These are phyloP conservation scores for Xerocomus minutiporus DNA, from an alignment of 1,284 basidiomycete genomes.

Conservation along the genomic window DNA sequence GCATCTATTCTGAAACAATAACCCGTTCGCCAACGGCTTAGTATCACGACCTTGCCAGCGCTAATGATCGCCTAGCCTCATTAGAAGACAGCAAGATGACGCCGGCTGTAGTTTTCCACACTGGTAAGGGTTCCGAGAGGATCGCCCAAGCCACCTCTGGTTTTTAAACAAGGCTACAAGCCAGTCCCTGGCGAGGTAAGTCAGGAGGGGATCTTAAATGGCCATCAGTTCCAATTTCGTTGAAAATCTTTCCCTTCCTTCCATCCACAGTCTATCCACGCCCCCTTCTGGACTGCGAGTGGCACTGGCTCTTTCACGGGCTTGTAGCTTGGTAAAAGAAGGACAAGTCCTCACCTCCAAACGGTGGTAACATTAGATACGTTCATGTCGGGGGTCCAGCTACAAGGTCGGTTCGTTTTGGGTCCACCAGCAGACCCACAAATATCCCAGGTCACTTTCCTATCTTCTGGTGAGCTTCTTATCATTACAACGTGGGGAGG, in stretches of 20 bases:
- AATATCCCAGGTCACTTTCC: not conserved
- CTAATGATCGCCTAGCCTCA: too few species aligned
- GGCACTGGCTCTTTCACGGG: too few species aligned
- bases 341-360: too few species aligned
- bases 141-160: not conserved
- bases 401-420: conserved; percentile 2
- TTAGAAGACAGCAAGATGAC: too few species aligned
- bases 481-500: not conserved
- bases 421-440: not conserved
- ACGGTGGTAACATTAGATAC: not conserved
- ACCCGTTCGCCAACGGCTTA: too few species aligned
- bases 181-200: not conserved
- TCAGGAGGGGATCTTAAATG: not conserved
- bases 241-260: not conserved
- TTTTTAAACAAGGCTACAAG: not conserved
- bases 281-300: not conserved
- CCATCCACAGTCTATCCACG: not conserved
- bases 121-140: not conserved
- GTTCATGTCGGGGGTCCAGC: not conserved
- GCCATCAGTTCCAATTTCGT: not conserved
- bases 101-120: not conserved
- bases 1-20: too few species aligned
- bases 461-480: conserved; percentile 17
- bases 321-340: too few species aligned
- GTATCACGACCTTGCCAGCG: too few species aligned